Conservation (phyloP, 306 rosid species). For the Cicer yamashitae region DNA sequence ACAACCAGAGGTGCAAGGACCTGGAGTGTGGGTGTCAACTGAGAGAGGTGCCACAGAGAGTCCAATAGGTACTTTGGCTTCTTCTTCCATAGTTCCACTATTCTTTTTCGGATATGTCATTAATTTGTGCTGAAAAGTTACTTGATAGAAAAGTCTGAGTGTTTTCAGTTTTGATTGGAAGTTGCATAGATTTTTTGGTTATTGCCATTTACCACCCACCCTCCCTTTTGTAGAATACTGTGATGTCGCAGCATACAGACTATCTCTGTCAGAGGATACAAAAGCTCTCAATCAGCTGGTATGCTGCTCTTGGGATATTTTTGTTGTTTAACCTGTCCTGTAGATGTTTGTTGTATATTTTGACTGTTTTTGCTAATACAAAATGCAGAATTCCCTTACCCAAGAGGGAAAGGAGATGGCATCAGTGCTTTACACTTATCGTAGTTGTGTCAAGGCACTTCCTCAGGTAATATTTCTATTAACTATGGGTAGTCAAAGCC, state of each 20-base stretch:
- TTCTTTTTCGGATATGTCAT: conserved; percentile 1
- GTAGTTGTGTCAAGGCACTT: conserved; percentile 97
- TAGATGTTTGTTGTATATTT: conserved; percentile 2
- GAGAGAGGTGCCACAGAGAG: conserved; percentile 89
- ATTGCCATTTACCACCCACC: neutral
- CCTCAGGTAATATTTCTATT: conserved; percentile 78
- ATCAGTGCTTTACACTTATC: conserved; percentile 94
- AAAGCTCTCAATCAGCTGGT: conserved; percentile 98
- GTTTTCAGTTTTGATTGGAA: conserved; percentile 22
- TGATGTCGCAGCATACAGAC: conserved; percentile 90
- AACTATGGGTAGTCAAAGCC: conserved; percentile 10
- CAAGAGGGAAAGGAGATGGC: conserved; percentile 98
- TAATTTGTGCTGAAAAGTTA: conserved; percentile 25
- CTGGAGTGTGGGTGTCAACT: conserved; percentile 86
- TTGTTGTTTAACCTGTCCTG: conserved; percentile 16
- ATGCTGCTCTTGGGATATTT: conserved; percentile 42
- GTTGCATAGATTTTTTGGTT: conserved; percentile 9
- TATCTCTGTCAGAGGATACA: conserved; percentile 96
- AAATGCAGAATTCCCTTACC: conserved; percentile 74
- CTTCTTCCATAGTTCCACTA: conserved; percentile 19
- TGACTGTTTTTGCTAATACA: conserved; percentile 34
- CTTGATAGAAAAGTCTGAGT: neutral
- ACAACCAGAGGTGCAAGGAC: conserved; percentile 94
- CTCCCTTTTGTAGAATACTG: conserved; percentile 69
- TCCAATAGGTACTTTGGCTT: conserved; percentile 70